Evolutionary conservation across 371 early-diverging fungal species (phyloP).

Genomic region (Apophysomyces variabilis): DNA sequence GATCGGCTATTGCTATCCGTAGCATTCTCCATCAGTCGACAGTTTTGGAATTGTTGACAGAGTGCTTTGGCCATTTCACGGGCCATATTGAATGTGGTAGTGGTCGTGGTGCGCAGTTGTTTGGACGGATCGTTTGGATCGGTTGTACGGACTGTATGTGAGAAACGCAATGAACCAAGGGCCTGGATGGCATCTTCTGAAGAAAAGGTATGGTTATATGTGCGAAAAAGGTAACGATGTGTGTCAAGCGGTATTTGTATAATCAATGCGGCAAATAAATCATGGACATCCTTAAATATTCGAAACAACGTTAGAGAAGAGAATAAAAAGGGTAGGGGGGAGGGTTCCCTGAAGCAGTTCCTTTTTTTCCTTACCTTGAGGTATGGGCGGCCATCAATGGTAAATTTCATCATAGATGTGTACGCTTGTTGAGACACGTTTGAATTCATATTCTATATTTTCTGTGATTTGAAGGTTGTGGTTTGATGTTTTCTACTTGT

Average conservation of each 20-base stretch:
- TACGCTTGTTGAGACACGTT: slow-evolving; percentile 50
- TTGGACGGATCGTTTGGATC: slow-evolving; percentile 62
- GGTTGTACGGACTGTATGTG: slow-evolving; percentile 58
- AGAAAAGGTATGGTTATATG: slow-evolving; percentile 59
- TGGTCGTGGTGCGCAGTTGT: slow-evolving; percentile 52
- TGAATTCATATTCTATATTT: slow-evolving; percentile 29
- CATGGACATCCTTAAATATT: slow-evolving; percentile 59
- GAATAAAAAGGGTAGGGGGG: too few relatives aligned
- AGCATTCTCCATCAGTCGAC: slow-evolving; percentile 57
- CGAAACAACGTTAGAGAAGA: not conserved
- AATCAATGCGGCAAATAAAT: slow-evolving; percentile 64
- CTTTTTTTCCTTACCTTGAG: slow-evolving; percentile 38
- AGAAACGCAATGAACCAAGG: slow-evolving; percentile 54
- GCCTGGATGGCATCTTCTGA: slow-evolving; percentile 63
- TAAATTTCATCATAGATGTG: slow-evolving; percentile 56
- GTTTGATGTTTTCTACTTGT: not conserved
- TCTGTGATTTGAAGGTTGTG: not conserved
- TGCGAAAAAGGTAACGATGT: slow-evolving; percentile 58
- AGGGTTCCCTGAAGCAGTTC: not conserved
- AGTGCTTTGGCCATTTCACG: slow-evolving; percentile 67
- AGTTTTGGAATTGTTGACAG: slow-evolving; percentile 66
- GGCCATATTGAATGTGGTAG: slow-evolving; percentile 66
- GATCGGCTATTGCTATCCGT: slow-evolving; percentile 52
- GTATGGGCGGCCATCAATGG: slow-evolving; percentile 52
- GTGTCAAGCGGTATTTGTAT: slow-evolving; percentile 59